Conservation (phyloP, 2,329 filamentous ascomycete species). For the Penicillium thymicola region DNA sequence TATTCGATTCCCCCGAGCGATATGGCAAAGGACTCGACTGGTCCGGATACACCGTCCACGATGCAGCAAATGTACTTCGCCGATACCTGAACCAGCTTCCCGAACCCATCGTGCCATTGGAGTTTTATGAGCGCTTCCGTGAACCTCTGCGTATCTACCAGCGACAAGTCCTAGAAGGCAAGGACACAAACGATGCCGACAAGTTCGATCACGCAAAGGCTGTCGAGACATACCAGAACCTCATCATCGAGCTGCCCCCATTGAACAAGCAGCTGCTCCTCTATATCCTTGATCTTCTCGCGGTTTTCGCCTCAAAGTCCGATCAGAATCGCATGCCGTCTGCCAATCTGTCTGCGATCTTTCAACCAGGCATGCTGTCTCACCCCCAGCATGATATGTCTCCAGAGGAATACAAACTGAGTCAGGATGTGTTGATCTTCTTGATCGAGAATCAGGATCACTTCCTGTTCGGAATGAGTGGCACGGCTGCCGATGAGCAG, state of each 20-base stretch:
- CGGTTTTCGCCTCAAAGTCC: slow-evolving; percentile 94
- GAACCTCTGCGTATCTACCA: slow-evolving; percentile 71
- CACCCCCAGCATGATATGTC: slow-evolving; percentile 95
- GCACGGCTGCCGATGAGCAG: slow-evolving; percentile 91
- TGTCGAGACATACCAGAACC: slow-evolving; percentile 77
- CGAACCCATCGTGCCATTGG: slow-evolving; percentile 91
- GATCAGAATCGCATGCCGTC: slow-evolving; percentile 97
- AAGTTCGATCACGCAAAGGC: slow-evolving; percentile 71
- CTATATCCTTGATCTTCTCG: slow-evolving; percentile 92
- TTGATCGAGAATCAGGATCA: slow-evolving; percentile 98
- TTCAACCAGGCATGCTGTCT: slow-evolving; percentile 92
- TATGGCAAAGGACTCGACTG: slow-evolving; percentile 97
- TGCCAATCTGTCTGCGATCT: slow-evolving; percentile 91
- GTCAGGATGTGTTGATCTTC: slow-evolving; percentile 96
- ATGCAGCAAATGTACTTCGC: slow-evolving; percentile 93
- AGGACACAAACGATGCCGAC: slow-evolving; percentile 66
- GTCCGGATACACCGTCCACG: slow-evolving; percentile 97
- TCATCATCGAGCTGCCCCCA: slow-evolving; percentile 90
- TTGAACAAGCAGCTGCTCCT: slow-evolving; percentile 90
- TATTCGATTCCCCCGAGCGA: slow-evolving; percentile 90
- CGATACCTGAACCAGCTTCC: slow-evolving; percentile 95
- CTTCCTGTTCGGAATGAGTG: slow-evolving; percentile 97
- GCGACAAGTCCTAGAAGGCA: slow-evolving; percentile 66
- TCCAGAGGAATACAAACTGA: slow-evolving; percentile 87
- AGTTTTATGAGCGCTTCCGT: slow-evolving; percentile 88